Evolutionary conservation across 805 yeast species (phyloP).

Genomic region (Yarrowia sp.): DNA sequence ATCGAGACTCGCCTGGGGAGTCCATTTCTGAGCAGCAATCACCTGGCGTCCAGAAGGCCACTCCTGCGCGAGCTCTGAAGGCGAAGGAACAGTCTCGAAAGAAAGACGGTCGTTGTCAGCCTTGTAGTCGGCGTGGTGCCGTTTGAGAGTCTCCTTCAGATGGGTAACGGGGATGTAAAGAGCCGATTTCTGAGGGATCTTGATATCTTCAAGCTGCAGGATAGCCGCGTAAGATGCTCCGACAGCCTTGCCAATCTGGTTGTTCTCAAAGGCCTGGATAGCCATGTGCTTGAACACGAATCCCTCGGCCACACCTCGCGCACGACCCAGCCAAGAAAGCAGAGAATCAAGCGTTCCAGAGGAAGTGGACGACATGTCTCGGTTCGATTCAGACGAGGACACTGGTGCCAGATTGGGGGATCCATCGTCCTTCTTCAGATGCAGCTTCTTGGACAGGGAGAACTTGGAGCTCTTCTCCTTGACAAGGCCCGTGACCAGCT

Average conservation of each 20-base stretch:
- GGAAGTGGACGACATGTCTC: not conserved
- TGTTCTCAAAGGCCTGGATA: conserved; percentile 33
- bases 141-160: conserved; percentile 30
- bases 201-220: conserved; percentile 2
- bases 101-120: conserved; percentile 37
- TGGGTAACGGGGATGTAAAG: conserved; percentile 9
- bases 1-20: conserved; percentile 32
- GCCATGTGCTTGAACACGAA: conserved; percentile 36
- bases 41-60: conserved; percentile 42
- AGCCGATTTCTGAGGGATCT: conserved; percentile 8
- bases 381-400: not conserved
- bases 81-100: conserved; percentile 39
- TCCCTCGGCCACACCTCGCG: conserved; percentile 34
- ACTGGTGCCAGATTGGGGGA: not conserved
- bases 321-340: conserved; percentile 34
- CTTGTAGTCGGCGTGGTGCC: conserved; percentile 30
- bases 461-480: conserved; percentile 14
- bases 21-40: conserved; percentile 35
- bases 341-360: conserved; percentile 26
- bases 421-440: not conserved
- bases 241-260: conserved; percentile 35
- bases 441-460: conserved; percentile 3
- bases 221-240: conserved; percentile 22
- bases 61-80: conserved; percentile 32
- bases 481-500: not conserved